These are phyloP conservation scores for Turritis glabra DNA, from an alignment of 345 rosid species.

Conservation along the genomic window DNA sequence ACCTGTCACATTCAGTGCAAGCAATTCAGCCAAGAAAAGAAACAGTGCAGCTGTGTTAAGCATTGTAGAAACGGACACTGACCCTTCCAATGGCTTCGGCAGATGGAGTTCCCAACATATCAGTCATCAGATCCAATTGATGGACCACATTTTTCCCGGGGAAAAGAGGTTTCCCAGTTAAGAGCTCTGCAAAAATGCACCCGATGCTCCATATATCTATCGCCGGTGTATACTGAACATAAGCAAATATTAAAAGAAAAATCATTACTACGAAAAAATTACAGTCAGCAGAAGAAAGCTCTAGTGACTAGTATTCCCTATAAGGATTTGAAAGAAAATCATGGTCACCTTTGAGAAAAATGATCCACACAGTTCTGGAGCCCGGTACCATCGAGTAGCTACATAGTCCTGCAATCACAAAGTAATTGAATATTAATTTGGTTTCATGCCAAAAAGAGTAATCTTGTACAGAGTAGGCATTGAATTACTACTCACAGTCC, in stretches of 20 bases:
- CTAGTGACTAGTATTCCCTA: not conserved
- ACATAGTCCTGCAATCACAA: constrained; percentile 71
- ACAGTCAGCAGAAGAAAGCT: not conserved
- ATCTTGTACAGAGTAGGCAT: not conserved
- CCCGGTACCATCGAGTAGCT: constrained; percentile 97
- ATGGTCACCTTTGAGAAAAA: constrained; percentile 85
- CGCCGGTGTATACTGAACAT: constrained; percentile 87
- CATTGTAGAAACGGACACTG: constrained; percentile 16
- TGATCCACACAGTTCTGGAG: constrained; percentile 97
- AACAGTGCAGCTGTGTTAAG: constrained; percentile 1
- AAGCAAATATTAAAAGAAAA: constrained; percentile 10
- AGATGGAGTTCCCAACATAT: constrained; percentile 89
- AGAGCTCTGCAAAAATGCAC: constrained; percentile 92
- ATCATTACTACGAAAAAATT: not conserved
- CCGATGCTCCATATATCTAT: constrained; percentile 98
- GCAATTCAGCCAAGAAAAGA: constrained; percentile 28
- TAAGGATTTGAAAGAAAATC: not conserved
- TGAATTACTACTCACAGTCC: constrained; percentile 63
- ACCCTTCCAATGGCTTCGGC: constrained; percentile 95
- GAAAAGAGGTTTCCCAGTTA: constrained; percentile 93
- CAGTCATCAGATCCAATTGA: constrained; percentile 95
- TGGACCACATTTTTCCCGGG: constrained; percentile 98
- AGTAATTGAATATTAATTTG: not conserved
- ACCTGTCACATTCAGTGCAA: constrained; percentile 51
- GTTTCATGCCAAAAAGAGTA: not conserved